Evolutionary conservation across 176 grass and related monocot genomes (phyloP).

Genomic region (Triticum monococcum): DNA sequence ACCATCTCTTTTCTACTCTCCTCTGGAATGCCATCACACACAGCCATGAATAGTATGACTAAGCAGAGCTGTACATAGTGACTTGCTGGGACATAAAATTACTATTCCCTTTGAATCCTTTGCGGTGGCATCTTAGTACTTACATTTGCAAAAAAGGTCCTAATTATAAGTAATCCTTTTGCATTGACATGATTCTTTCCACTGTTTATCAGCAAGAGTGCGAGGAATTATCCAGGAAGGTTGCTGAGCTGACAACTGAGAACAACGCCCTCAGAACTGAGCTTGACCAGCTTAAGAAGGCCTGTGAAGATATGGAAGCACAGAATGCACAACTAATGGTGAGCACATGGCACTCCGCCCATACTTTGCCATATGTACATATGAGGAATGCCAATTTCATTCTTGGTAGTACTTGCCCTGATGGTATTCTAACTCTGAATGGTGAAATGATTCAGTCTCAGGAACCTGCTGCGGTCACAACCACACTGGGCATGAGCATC

Average conservation of each 20-base stretch:
- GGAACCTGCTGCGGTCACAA: slow-evolving; percentile 31
- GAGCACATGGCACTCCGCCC: slow-evolving; percentile 20
- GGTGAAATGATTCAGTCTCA: slow-evolving; percentile 35
- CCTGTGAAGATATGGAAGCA: slow-evolving; percentile 56
- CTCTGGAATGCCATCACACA: neutral
- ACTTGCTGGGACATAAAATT: neutral
- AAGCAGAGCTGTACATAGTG: neutral
- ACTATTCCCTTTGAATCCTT: neutral
- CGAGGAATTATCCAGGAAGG: slow-evolving; percentile 56
- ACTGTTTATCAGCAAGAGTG: slow-evolving; percentile 69
- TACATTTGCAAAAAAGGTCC: neutral
- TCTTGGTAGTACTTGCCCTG: neutral
- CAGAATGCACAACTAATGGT: slow-evolving; percentile 64
- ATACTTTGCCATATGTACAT: neutral
- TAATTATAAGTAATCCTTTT: neutral
- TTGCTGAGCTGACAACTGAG: slow-evolving; percentile 63
- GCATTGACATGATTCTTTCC: neutral
- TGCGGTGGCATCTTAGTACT: neutral
- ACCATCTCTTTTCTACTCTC: neutral
- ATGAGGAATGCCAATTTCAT: neutral
- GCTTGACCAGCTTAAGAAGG: slow-evolving; percentile 68
- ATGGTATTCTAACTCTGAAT: slow-evolving; percentile 14
- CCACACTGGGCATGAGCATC: slow-evolving; percentile 51
- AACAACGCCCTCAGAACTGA: slow-evolving; percentile 55
- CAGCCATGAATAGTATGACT: neutral